phyloP scores from a whole-genome alignment of 306 rosid species.

The Dicorynia guianensis region DNA sequence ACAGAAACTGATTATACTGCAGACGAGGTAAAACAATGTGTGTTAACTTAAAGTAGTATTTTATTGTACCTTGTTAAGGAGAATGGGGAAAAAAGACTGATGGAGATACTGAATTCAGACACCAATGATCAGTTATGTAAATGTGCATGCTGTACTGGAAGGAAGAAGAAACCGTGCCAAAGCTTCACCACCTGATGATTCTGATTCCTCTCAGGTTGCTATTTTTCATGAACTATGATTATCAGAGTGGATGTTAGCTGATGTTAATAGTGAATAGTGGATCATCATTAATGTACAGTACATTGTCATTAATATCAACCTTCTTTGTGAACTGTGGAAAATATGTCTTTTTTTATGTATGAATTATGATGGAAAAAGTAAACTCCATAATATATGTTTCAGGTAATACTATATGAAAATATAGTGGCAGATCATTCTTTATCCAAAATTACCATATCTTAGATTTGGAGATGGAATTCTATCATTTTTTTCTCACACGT shows the following conservation, averaged over 20 bases:
- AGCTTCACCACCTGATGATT: constrained; percentile 63
- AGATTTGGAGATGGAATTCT: constrained; percentile 9
- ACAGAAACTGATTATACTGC: constrained; percentile 91
- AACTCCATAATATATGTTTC: not conserved
- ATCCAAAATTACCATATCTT: not conserved
- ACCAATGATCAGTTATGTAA: constrained; percentile 91
- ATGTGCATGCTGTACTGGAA: constrained; percentile 89
- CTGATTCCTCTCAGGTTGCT: constrained; percentile 69
- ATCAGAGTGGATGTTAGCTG: not conserved
- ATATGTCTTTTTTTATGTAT: not conserved
- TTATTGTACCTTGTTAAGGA: not conserved
- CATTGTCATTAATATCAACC: not conserved
- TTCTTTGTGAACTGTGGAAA: not conserved
- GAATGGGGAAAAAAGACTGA: not conserved
- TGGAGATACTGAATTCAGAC: constrained; percentile 58
- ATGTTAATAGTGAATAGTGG: not conserved
- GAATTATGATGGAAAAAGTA: not conserved
- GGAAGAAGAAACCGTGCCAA: constrained; percentile 86
- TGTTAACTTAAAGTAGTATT: not conserved
- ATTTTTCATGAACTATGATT: not conserved
- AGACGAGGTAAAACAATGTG: constrained; percentile 69
- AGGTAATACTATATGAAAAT: not conserved
- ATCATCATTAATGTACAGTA: no score
- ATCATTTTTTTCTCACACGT: not conserved
- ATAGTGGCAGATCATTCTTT: no score